phyloP scores from a whole-genome alignment of 106 monocot species.

The Dactylorhiza incarnata region DNA sequence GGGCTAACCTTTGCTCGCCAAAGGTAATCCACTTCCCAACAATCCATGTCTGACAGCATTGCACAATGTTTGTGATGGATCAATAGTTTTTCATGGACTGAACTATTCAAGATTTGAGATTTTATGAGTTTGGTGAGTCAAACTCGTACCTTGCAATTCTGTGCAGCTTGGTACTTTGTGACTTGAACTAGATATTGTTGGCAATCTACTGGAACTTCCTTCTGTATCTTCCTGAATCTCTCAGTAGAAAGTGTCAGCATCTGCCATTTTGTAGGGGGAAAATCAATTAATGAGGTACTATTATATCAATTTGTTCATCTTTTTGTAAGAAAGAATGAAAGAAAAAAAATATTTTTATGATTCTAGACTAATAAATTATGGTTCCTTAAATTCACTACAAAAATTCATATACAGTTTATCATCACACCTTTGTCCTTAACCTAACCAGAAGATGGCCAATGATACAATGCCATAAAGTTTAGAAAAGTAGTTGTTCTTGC shows the following conservation, averaged over 20 bases:
- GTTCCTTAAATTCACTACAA: too few species aligned
- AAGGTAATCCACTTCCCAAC: conserved; percentile 87
- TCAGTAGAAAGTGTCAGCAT: conserved; percentile 64
- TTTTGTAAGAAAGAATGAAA: too few species aligned
- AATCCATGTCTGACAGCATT: conserved; percentile 63
- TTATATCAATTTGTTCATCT: neutral
- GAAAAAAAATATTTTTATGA: too few species aligned
- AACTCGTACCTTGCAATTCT: conserved; percentile 52
- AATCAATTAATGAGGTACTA: neutral
- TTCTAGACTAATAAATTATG: too few species aligned
- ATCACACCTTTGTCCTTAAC: too few species aligned
- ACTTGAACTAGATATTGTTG: conserved; percentile 67
- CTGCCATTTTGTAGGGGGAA: conserved; percentile 10
- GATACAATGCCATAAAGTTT: too few species aligned
- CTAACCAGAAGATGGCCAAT: too few species aligned
- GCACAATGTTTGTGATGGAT: neutral
- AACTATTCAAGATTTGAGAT: neutral
- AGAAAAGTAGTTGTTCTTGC: too few species aligned
- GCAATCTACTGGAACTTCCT: conserved; percentile 44
- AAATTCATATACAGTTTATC: too few species aligned
- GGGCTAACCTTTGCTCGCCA: conserved; percentile 84
- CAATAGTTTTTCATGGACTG: neutral
- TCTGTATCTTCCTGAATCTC: conserved; percentile 57
- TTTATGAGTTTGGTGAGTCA: neutral
- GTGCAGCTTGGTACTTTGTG: conserved; percentile 63